Evolutionary conservation across 208 protist genomes (phyloP).

Genomic region (Leishmania lainsoni): DNA sequence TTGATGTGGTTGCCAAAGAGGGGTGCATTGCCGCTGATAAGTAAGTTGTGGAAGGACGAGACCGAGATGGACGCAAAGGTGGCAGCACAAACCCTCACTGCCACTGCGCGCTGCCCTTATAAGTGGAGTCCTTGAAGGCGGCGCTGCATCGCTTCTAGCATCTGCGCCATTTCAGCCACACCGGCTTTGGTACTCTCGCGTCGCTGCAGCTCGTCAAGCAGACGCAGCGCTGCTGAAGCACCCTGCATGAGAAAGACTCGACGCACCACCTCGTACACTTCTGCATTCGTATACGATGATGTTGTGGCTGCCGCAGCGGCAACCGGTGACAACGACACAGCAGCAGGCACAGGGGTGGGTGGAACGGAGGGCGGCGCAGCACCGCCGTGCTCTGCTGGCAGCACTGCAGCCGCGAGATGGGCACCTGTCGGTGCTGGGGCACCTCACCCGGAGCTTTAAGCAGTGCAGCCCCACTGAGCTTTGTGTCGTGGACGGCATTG

Average conservation of each 20-base stretch:
- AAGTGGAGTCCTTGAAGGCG: conserved; percentile 7
- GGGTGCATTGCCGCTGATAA: not conserved
- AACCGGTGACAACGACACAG: not conserved
- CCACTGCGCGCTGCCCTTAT: not conserved
- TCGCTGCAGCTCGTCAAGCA: conserved; percentile 19
- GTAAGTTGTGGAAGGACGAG: not conserved
- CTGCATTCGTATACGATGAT: conserved; percentile 20
- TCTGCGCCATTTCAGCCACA: conserved; percentile 22
- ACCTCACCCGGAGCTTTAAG: not conserved
- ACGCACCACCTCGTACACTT: conserved; percentile 27
- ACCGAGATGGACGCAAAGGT: not conserved
- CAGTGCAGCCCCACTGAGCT: not conserved
- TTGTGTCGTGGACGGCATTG: not conserved
- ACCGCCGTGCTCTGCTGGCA: not conserved
- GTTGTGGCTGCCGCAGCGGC: not conserved
- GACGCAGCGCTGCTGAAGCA: conserved; percentile 18
- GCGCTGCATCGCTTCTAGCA: conserved; percentile 31
- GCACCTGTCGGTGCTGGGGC: not conserved
- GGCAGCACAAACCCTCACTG: not conserved
- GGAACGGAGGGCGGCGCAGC: not conserved
- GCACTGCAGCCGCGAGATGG: not conserved
- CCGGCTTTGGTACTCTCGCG: conserved; percentile 21
- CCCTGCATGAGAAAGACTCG: conserved; percentile 33
- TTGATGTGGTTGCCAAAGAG: not conserved
- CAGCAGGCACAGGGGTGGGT: not conserved